phyloP scores from a whole-genome alignment of 371 early-diverging fungal genomes.

The Nematocida sp. region DNA sequence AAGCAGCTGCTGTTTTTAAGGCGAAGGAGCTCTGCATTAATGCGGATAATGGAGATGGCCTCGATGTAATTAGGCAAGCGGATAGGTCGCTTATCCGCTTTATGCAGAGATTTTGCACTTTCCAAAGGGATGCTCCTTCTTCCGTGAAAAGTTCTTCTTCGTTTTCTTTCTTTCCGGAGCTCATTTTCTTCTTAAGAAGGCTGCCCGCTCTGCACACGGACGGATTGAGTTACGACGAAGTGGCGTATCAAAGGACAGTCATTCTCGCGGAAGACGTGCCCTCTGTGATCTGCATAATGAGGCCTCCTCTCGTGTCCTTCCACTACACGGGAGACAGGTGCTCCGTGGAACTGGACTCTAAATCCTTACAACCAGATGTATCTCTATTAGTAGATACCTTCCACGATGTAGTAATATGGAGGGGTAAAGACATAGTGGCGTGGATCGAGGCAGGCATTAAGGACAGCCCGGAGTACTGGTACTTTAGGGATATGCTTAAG shows the following conservation, averaged over 20 bases:
- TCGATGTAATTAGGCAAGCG: slow-evolving; percentile 92
- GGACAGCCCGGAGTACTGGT: slow-evolving; percentile 79
- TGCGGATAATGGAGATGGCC: slow-evolving; percentile 89
- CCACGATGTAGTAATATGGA: slow-evolving; percentile 90
- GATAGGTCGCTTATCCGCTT: slow-evolving; percentile 95
- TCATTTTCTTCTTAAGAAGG: slow-evolving; percentile 96
- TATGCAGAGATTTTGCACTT: slow-evolving; percentile 90
- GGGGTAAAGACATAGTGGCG: slow-evolving; percentile 79
- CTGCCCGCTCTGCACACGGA: slow-evolving; percentile 95
- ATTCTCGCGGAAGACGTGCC: slow-evolving; percentile 53
- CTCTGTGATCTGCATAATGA: slow-evolving; percentile 79
- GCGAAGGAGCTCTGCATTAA: slow-evolving; percentile 92
- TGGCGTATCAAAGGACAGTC: slow-evolving; percentile 79
- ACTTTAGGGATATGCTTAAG: slow-evolving; percentile 77
- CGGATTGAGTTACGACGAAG: slow-evolving; percentile 95
- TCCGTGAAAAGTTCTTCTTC: slow-evolving; percentile 82
- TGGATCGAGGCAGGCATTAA: slow-evolving; percentile 87
- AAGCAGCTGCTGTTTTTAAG: slow-evolving; percentile 94
- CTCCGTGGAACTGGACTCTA: slow-evolving; percentile 90
- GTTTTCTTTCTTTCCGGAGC: slow-evolving; percentile 96
- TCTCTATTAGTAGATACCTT: slow-evolving; percentile 93
- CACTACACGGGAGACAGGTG: slow-evolving; percentile 78
- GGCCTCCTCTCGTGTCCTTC: slow-evolving; percentile 89
- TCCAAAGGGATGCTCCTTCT: slow-evolving; percentile 84
- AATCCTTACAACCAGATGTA: slow-evolving; percentile 85